Conservation (phyloP, 139 green algal genomes). For the Chlamydomonas schloesseri region DNA sequence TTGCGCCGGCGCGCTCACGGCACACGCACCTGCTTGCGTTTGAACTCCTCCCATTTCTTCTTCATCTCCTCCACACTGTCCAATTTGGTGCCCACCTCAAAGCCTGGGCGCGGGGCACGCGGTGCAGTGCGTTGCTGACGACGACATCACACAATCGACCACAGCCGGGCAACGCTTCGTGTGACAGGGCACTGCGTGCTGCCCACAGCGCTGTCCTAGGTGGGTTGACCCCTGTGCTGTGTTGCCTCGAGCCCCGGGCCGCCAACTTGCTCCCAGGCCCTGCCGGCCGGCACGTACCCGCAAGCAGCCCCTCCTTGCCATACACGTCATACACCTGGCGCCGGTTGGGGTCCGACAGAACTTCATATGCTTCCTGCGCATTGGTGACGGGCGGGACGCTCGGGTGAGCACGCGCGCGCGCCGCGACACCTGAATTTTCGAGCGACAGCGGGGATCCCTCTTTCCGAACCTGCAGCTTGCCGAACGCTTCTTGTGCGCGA, state of each 20-base stretch:
- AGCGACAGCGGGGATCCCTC: no score
- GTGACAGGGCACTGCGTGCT: no score
- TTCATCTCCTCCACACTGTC: conserved; percentile 51
- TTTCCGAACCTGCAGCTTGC: conserved; percentile 15
- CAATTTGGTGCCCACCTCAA: conserved; percentile 59
- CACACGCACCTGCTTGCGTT: conserved; percentile 39
- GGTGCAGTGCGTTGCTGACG: background rate
- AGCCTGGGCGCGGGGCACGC: conserved; percentile 1
- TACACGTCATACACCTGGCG: conserved; percentile 68
- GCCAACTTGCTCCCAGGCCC: background rate
- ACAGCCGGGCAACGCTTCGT: background rate
- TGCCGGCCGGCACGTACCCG: background rate
- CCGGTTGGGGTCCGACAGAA: conserved; percentile 57
- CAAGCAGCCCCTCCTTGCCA: conserved; percentile 52
- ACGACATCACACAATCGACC: no score
- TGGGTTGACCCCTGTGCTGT: no score
- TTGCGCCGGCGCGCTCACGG: no score
- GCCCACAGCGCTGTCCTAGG: background rate
- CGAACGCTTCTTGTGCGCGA: conserved; percentile 63
- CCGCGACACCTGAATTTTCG: no score
- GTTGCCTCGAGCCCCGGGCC: no score
- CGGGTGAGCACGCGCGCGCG: no score
- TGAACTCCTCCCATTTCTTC: conserved; percentile 66
- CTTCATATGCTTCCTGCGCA: conserved; percentile 58
- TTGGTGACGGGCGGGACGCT: background rate